Base-by-base conservation (phyloP, 1,284 basidiomycete genomes). In the Apiotrichum siamense region DNA sequence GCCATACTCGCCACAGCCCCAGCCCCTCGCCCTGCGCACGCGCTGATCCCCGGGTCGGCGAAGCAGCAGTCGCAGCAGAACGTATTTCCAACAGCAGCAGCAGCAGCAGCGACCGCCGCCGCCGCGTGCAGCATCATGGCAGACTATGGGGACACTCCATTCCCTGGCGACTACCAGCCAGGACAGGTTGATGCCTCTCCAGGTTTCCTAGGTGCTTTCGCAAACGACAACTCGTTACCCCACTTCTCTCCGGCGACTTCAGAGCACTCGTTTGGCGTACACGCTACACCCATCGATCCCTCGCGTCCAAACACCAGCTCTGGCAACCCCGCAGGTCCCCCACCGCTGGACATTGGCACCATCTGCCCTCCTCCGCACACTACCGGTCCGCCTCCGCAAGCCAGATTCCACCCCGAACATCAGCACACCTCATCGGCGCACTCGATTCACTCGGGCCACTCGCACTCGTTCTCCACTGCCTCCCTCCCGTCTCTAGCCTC, bases 401-500 rank as follows among this genome's bases (percentile, higher is more conserved):
- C 33, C 17, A 32, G 25, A 7, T 49, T 43, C 29, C 41, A 43
- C 29, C 41, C 41, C 37, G 38, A 46, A n/a, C 47, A 57, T 35
- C 42, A 42, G 42, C 51, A 43, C 37, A 45, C 35, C 13, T 29
- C 29, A n/a, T 43, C 41, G 5, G 26, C 24, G 11, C 41, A 43
- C 27, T 43, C 41, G 20, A 29, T 43, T 26, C 26, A 45, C 24
- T 45, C 44, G 23, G 55, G 50, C 3, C 52, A 57, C 32, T 51
- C 48, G 32, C 52, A 57, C 37, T 50, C 58, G 12, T 60, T 57
- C 48, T 52, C 52, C 13, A 53, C 46, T 7, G 53, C 56, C 12
- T 61, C 59, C 2, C 48, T 58, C 3, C 50, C 56, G 1, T 59
- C 58, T 5, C 44, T 59, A 4, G 52, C 56, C 3, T 60, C 55